Conservation (phyloP, 768 basidiomycete species). For the Leccinum uliginosum region DNA sequence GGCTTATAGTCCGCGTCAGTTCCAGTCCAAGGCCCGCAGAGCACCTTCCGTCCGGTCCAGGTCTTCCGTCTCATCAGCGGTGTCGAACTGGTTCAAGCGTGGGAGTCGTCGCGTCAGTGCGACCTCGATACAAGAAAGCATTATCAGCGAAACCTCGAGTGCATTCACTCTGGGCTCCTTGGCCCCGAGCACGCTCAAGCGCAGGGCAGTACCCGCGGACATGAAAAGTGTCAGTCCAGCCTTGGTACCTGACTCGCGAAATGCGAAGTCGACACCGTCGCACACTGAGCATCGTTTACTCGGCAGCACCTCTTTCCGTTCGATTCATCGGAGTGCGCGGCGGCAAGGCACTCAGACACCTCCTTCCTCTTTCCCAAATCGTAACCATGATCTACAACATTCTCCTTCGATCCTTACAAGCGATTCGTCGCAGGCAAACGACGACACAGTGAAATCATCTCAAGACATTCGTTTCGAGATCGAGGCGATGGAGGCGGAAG, state of each 20-base stretch:
- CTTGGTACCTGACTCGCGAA: slow-evolving; percentile 35
- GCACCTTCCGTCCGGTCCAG: slow-evolving; percentile 52
- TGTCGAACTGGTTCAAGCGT: slow-evolving; percentile 50
- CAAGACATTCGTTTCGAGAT: slow-evolving; percentile 66
- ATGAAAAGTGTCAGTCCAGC: slow-evolving; percentile 29
- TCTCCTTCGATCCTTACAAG: slow-evolving; percentile 28
- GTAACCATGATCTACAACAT: slow-evolving; percentile 34
- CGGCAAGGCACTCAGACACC: slow-evolving; percentile 41
- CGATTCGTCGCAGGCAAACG: slow-evolving; percentile 44
- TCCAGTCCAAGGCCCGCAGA: slow-evolving; percentile 33
- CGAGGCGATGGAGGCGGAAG: slow-evolving; percentile 64
- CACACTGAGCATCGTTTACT: slow-evolving; percentile 23
- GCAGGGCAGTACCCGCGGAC: slow-evolving; percentile 42
- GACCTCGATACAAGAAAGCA: slow-evolving; percentile 41
- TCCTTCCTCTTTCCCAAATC: slow-evolving; percentile 51
- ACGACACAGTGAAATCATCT: slow-evolving; percentile 55
- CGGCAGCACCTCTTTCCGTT: slow-evolving; percentile 33
- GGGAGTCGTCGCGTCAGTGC: slow-evolving; percentile 34
- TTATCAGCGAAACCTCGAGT: slow-evolving; percentile 41
- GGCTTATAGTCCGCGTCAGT: slow-evolving; percentile 26
- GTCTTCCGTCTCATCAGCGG: slow-evolving; percentile 46
- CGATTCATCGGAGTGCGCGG: slow-evolving; percentile 42
- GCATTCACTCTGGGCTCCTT: slow-evolving; percentile 30
- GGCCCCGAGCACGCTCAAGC: slow-evolving; percentile 33
- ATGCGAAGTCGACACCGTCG: slow-evolving; percentile 43